Evolutionary conservation across 2,329 filamentous ascomycete species (phyloP).

Genomic region (Leptographium galeiforme): DNA sequence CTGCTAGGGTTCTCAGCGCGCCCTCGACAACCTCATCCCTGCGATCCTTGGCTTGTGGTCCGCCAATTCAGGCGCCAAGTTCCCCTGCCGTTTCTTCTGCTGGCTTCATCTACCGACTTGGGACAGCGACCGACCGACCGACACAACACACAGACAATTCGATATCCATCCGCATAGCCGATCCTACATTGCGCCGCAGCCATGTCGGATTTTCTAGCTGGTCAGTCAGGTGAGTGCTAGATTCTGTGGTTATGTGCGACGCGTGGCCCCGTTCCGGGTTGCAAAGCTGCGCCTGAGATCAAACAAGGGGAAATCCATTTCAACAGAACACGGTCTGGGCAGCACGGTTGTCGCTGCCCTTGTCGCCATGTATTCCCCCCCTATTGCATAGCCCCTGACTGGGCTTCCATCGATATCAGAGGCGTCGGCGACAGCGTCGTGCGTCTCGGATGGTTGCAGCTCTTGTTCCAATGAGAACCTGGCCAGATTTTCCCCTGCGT

Average conservation of each 20-base stretch:
- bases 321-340: neutral
- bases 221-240: constrained; percentile 8
- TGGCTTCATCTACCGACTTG: neutral
- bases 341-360: neutral
- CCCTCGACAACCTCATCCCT: neutral
- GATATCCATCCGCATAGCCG: neutral
- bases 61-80: neutral
- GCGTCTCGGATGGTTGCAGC: too few species aligned
- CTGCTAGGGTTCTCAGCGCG: neutral
- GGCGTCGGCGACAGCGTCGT: neutral
- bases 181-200: neutral
- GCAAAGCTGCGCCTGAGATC: neutral
- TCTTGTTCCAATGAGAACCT: too few species aligned
- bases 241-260: neutral
- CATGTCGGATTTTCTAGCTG: constrained; percentile 9
- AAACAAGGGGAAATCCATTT: neutral
- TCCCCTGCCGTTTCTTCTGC: neutral
- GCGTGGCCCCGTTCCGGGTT: neutral
- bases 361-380: neutral
- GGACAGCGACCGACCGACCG: neutral
- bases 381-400: neutral
- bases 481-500: neutral
- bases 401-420: neutral
- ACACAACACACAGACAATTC: neutral
- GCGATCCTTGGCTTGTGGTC: neutral